Conservation (phyloP, 768 basidiomycete species). For the Tricholoma terreum region DNA sequence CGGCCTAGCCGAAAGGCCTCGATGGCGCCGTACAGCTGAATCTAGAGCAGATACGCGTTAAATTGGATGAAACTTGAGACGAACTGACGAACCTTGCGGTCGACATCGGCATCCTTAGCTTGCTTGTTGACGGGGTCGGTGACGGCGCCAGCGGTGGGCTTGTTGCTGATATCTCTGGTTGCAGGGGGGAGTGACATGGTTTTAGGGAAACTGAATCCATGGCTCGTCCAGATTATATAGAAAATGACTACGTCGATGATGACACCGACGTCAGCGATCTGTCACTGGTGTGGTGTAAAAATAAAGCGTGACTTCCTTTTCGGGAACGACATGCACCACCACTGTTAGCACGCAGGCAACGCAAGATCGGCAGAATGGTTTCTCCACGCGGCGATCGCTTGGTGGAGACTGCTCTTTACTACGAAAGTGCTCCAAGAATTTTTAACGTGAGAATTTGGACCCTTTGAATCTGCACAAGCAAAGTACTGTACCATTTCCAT, state of each 20-base stretch:
- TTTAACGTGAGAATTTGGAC: no score
- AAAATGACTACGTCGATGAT: not conserved
- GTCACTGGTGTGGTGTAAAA: no score
- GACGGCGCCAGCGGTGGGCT: slow-evolving; percentile 58
- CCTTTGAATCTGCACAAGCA: no score
- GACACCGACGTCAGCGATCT: no score
- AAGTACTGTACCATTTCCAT: no score
- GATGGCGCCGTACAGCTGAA: slow-evolving; percentile 78
- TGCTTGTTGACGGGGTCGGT: slow-evolving; percentile 61
- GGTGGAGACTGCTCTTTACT: no score
- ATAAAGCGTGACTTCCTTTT: no score
- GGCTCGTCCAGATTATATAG: not conserved
- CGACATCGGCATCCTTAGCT: slow-evolving; percentile 68
- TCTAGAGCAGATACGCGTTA: slow-evolving; percentile 28
- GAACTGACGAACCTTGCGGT: slow-evolving; percentile 56
- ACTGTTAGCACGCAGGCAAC: no score
- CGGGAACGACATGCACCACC: no score
- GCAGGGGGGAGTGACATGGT: slow-evolving; percentile 68
- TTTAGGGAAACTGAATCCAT: not conserved
- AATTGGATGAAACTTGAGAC: not conserved
- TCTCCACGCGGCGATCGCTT: no score
- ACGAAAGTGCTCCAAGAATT: no score
- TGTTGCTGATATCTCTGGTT: slow-evolving; percentile 55
- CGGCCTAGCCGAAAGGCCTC: slow-evolving; percentile 78
- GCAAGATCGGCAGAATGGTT: no score